Evolutionary conservation across 139 green algal genomes (phyloP).

Genomic region (Micractinium conductrix): DNA sequence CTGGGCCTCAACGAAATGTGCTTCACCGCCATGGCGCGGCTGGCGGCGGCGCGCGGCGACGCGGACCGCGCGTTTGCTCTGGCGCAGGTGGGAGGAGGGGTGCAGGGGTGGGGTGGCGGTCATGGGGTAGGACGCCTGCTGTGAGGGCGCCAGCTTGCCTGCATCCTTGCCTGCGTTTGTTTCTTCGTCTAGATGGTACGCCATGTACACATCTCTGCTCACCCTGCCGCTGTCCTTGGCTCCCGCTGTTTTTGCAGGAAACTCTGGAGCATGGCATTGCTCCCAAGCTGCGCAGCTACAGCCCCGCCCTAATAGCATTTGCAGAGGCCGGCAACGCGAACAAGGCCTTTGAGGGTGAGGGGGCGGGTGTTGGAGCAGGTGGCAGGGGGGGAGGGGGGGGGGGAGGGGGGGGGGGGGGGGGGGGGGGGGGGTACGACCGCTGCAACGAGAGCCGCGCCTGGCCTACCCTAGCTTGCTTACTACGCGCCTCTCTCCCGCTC

Average conservation of each 20-base stretch:
- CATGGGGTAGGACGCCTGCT: background rate
- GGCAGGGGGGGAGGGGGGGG: background rate
- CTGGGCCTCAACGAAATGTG: constrained; percentile 25
- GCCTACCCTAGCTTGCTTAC: too few relatives aligned
- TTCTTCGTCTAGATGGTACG: too few relatives aligned
- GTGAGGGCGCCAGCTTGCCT: too few relatives aligned
- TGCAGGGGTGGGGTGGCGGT: background rate
- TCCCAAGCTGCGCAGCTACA: constrained; percentile 56
- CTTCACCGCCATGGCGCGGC: constrained; percentile 45
- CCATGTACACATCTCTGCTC: too few relatives aligned
- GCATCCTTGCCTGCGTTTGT: too few relatives aligned
- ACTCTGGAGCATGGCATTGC: constrained; percentile 29
- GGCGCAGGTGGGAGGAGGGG: constrained; percentile 10
- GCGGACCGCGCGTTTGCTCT: constrained; percentile 44
- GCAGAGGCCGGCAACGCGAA: constrained; percentile 41
- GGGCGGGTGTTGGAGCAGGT: too few relatives aligned
- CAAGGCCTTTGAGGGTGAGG: constrained; percentile 38
- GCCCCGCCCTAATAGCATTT: constrained; percentile 59
- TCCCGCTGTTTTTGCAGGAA: background rate
- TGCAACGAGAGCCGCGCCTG: too few relatives aligned
- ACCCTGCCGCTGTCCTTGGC: too few relatives aligned
- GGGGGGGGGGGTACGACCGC: too few relatives aligned
- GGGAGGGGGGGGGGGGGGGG: background rate
- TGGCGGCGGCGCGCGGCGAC: constrained; percentile 52
- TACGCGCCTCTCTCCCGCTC: too few relatives aligned